Evolutionary conservation across 2,329 filamentous ascomycete species (phyloP).

Genomic region (Colletotrichum lini): DNA sequence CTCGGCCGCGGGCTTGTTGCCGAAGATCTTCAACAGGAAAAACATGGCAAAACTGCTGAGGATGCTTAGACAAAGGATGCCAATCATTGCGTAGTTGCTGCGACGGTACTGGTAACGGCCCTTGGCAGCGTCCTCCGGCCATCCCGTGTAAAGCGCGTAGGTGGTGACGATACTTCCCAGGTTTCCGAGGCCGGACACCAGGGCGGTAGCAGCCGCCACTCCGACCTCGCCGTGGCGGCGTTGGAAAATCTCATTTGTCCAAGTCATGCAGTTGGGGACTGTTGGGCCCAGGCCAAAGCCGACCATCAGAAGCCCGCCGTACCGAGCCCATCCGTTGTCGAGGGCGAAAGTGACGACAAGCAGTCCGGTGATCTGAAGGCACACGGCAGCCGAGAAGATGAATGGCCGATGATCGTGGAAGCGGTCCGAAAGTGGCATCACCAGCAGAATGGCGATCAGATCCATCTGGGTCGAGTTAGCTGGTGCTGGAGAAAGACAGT

Average conservation of each 20-base stretch:
- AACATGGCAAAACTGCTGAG: constrained; percentile 79
- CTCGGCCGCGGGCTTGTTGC: constrained; percentile 66
- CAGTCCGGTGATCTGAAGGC: constrained; percentile 86
- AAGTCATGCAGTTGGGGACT: constrained; percentile 94
- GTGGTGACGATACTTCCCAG: constrained; percentile 89
- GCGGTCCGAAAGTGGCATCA: constrained; percentile 88
- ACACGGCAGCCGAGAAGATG: constrained; percentile 84
- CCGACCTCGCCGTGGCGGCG: constrained; percentile 90
- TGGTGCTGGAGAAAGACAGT: constrained; percentile 34
- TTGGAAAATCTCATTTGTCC: constrained; percentile 93
- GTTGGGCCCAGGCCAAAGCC: constrained; percentile 93
- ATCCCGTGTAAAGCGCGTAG: constrained; percentile 90
- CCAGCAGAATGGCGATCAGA: constrained; percentile 85
- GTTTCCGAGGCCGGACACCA: constrained; percentile 91
- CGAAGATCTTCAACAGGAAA: constrained; percentile 71
- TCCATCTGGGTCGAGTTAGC: constrained; percentile 72
- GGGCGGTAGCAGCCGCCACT: constrained; percentile 86
- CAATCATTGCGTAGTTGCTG: constrained; percentile 91
- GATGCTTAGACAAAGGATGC: constrained; percentile 85
- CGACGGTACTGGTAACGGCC: constrained; percentile 82
- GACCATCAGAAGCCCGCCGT: constrained; percentile 89
- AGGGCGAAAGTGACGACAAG: constrained; percentile 83
- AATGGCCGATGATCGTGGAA: constrained; percentile 85
- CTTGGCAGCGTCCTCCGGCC: constrained; percentile 80
- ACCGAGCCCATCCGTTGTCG: constrained; percentile 82